A percentile compares a stretch with the other conserved stretches of the same genome.
phyloP scores from a whole-genome alignment of 805 yeast species.

The Cyberlindnera nakhonratchasimensis region DNA sequence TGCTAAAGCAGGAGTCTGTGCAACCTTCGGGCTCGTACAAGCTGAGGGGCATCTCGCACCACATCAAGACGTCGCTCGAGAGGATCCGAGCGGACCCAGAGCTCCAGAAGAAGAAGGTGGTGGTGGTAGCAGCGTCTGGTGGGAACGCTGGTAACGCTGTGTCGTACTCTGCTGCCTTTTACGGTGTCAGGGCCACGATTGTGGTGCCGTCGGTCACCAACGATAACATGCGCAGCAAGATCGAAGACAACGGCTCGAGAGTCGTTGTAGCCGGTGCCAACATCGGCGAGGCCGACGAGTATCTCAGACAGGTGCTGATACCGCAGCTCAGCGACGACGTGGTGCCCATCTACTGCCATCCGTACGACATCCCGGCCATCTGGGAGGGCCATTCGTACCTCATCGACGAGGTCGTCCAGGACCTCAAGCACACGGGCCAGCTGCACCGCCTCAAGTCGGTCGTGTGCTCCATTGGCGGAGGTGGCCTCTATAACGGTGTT shows the following conservation, averaged over 20 bases:
- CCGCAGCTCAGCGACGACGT: constrained; percentile 21
- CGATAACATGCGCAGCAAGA: constrained; percentile 41
- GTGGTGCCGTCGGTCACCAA: constrained; percentile 55
- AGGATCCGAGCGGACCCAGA: constrained; percentile 25
- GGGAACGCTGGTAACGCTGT: constrained; percentile 58
- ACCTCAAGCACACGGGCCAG: constrained; percentile 24
- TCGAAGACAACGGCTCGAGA: constrained; percentile 46
- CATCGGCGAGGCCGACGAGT: constrained; percentile 51
- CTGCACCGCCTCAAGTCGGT: constrained; percentile 38
- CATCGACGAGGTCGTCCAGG: constrained; percentile 41
- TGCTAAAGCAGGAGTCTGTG: constrained; percentile 46
- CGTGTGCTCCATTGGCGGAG: constrained; percentile 57
- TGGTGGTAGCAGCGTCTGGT: constrained; percentile 51
- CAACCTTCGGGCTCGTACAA: constrained; percentile 61
- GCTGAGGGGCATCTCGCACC: constrained; percentile 51
- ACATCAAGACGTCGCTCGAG: constrained; percentile 35
- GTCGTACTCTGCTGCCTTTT: constrained; percentile 41
- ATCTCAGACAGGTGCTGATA: constrained; percentile 33
- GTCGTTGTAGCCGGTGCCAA: constrained; percentile 44
- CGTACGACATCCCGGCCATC: constrained; percentile 46
- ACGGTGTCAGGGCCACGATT: constrained; percentile 44
- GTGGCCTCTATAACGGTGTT: constrained; percentile 53
- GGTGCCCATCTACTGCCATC: constrained; percentile 50
- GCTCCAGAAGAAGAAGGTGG: constrained; percentile 29
- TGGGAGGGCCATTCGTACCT: constrained; percentile 54